Evolutionary conservation across 192 early-diverging fungal species (phyloP), one percentile per base, ranked within the genome.

Genomic region (Umbelopsis vinacea): DNA sequence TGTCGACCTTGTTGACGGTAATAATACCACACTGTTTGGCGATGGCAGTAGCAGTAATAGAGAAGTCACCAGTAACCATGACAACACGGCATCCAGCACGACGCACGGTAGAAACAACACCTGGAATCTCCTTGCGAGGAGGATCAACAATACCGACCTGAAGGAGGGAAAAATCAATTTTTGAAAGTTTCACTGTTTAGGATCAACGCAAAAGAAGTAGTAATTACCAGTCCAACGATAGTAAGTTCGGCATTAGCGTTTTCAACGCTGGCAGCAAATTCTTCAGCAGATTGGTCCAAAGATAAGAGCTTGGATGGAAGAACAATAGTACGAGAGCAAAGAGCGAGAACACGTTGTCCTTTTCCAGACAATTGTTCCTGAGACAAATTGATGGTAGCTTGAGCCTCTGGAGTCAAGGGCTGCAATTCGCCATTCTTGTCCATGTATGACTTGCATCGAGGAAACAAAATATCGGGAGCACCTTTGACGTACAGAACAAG

Each of bases 61-160:
- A 79, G 66, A 90, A 92, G 71, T 96, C 94, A 57, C 94, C 95
- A 37, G 94, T 96, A 29, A 93, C 90, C 96, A 97, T 95, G 69
- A 90, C 90, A 46, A 97, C 84, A 45, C 92, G 87, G 45, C 94
- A 79, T 46, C 90, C 90, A 8, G 94, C 94, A 29, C 73, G 52
- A 50, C 87, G 86, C 52, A 87, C 87, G 0, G 74, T 84, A 35
- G 73, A 78, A 29, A 98, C 88, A 1, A 91, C 84, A 7, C 80
- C 78, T 7, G 81, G 81, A 52, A 90, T 90, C 74, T 95, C 95
- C 21, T 82, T 77, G 40, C 95, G 89, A 40, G 93, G 94, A 50
- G 95, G 96, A 76, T 96, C 96, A 33, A 89, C 83, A 71, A 97
- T 94, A 21, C 88, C 92, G 29, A 93, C 83, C 57, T 63, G 48